These are phyloP conservation scores for Blastobotrys capitulatus DNA, from an alignment of 1,139 yeast species.

Conservation along the genomic window DNA sequence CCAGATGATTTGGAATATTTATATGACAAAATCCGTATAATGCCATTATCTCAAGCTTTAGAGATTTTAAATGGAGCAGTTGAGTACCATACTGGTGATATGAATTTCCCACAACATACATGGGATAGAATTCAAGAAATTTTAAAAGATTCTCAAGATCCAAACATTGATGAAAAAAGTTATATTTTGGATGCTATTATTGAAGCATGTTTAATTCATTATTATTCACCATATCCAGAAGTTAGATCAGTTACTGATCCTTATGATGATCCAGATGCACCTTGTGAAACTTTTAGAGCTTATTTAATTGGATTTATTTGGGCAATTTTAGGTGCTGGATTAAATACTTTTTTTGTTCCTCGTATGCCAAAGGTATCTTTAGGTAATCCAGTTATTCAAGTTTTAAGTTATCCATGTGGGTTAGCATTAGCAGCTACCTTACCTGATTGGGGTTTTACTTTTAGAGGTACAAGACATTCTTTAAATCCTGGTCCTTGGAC, in stretches of 20 bases:
- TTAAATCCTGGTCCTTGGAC: constrained; percentile 61
- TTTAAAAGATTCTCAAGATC: constrained; percentile 19
- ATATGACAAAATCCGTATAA: constrained; percentile 36
- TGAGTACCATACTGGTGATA: constrained; percentile 42
- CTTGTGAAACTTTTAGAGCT: constrained; percentile 51
- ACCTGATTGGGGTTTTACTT: constrained; percentile 46
- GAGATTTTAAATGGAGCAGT: constrained; percentile 23
- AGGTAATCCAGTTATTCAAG: constrained; percentile 45
- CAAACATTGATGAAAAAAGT: constrained; percentile 5
- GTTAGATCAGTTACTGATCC: constrained; percentile 54
- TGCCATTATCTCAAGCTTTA: constrained; percentile 23
- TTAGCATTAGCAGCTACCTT: constrained; percentile 22
- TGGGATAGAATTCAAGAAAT: constrained; percentile 28
- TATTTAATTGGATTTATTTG: constrained; percentile 50
- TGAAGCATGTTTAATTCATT: constrained; percentile 41
- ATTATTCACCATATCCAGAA: constrained; percentile 57
- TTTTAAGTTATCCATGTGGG: constrained; percentile 47
- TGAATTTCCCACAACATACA: constrained; percentile 42
- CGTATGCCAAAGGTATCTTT: constrained; percentile 47
- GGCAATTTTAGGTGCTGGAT: constrained; percentile 50
- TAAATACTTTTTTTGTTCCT: constrained; percentile 51
- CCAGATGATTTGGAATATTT: constrained; percentile 28
- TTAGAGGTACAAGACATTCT: constrained; percentile 36
- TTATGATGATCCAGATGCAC: constrained; percentile 19
- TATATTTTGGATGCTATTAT: constrained; percentile 31